Evolutionary conservation across 352 stramenopile genomes (phyloP), one percentile per base, ranked within the genome.

Genomic region (Pythium guiyangense): DNA sequence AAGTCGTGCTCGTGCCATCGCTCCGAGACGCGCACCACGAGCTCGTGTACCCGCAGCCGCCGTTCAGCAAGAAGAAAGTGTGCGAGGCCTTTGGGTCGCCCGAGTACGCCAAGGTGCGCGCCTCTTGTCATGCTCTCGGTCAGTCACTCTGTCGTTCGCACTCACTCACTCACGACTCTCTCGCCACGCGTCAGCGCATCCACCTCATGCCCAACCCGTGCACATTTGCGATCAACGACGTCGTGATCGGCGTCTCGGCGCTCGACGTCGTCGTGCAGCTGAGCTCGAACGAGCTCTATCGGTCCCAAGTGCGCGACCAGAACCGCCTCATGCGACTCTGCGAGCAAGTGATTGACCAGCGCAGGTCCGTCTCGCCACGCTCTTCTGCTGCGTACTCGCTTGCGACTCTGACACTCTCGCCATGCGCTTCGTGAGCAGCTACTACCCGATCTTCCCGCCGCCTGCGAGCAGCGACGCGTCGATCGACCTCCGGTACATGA

Each of bases 171-270:
- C 17, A 6, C 8, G 6, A 27, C n/a, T 6, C 11, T 22, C 37
- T 15, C n/a, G 18, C 5, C 6, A 25, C 46, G 3, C 53, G 48
- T 25, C 57, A 91, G 71, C 84, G 96, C 22, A 83, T 99, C 8
- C 90, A 98, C 64, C 94, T 96, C 62, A 88, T 98, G 63, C 86
- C 96, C 2, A 99, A 99, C 65, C 97, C 97, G 9, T 96, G 84
- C 59, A 97, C 92, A 20, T 94, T 99, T 49, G 78, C 83, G 51
- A 90, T 99, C 58, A 98, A 99, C 64, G 96, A 92, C 50, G 63
- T 98, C 15, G 73, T 96, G 15, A 88, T 99, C 55, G 94, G 92
- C 45, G 81, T 97, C 31, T 97, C 93, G 9, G 86, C 92, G 0
- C 89, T 94, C 17, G 97, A 99, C 71, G 75, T 97, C 42, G 66